These are phyloP conservation scores for Claviceps sp. DNA, from an alignment of 2,329 filamentous ascomycete genomes.

Conservation along the genomic window DNA sequence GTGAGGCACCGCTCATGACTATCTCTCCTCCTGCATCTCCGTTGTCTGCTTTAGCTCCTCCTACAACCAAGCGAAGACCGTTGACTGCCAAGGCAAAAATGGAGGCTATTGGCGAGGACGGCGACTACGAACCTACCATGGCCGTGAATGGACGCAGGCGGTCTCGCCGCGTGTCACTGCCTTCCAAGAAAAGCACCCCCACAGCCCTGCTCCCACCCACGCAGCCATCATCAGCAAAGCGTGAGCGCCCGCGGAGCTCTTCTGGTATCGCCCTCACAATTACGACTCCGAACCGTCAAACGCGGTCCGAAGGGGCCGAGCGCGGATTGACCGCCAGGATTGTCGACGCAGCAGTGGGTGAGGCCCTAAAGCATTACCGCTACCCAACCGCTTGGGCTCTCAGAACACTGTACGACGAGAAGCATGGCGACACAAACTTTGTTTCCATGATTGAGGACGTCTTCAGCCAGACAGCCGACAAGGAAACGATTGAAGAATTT, in stretches of 20 bases:
- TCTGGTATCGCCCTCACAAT: slow-evolving; percentile 6
- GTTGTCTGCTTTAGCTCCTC: slow-evolving; percentile 11
- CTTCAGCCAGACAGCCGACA: slow-evolving; percentile 42
- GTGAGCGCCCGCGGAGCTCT: slow-evolving; percentile 5
- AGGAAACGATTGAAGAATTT: slow-evolving; percentile 38
- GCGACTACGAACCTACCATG: slow-evolving; percentile 28
- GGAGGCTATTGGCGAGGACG: slow-evolving; percentile 24
- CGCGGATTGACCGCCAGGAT: slow-evolving; percentile 36
- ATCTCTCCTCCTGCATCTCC: slow-evolving; percentile 6
- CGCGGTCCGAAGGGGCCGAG: slow-evolving; percentile 17
- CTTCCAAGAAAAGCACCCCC: slow-evolving; percentile 12
- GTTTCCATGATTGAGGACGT: slow-evolving; percentile 45
- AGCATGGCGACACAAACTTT: slow-evolving; percentile 35
- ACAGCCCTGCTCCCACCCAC: slow-evolving; percentile 6
- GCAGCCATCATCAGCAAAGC: neutral
- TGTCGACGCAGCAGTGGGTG: slow-evolving; percentile 43
- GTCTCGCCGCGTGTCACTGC: slow-evolving; percentile 19
- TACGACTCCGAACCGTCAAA: slow-evolving; percentile 8
- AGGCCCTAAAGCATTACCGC: slow-evolving; percentile 41
- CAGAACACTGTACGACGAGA: slow-evolving; percentile 46
- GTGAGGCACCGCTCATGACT: slow-evolving; percentile 7
- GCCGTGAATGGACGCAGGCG: slow-evolving; percentile 20
- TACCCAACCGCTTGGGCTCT: slow-evolving; percentile 52
- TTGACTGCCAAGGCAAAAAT: slow-evolving; percentile 12
- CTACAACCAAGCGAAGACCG: slow-evolving; percentile 11